Conservation (phyloP, 1,284 basidiomycete species). For the Mycena sp. region DNA sequence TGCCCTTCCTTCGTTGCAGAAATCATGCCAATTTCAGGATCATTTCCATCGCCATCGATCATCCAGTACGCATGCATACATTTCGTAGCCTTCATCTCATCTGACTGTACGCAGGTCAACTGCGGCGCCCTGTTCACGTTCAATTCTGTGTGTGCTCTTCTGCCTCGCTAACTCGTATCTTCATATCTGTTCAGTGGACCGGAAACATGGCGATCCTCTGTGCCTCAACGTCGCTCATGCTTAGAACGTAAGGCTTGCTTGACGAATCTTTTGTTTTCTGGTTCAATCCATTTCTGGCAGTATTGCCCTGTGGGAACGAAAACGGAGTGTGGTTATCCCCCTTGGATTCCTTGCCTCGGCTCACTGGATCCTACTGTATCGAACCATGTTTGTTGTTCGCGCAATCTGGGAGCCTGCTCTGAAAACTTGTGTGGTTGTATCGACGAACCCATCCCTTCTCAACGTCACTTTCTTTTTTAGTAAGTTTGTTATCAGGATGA, state of each 20-base stretch:
- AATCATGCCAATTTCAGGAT: constrained; percentile 50
- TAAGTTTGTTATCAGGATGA: constrained; percentile 44
- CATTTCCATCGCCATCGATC: constrained; percentile 61
- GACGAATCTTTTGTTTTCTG: neutral
- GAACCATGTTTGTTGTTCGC: constrained; percentile 72
- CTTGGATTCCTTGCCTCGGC: constrained; percentile 64
- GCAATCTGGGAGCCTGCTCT: constrained; percentile 57
- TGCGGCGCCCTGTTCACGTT: constrained; percentile 73
- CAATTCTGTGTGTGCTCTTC: constrained; percentile 60
- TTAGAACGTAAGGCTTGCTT: constrained; percentile 63
- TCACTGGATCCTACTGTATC: constrained; percentile 73
- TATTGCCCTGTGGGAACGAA: constrained; percentile 75
- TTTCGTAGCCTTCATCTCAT: neutral
- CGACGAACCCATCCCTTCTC: constrained; percentile 63
- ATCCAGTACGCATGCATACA: constrained; percentile 46
- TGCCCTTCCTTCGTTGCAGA: neutral
- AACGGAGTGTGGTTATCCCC: constrained; percentile 55
- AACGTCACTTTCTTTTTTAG: constrained; percentile 76
- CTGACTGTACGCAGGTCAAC: constrained; percentile 61
- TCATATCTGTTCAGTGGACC: constrained; percentile 53
- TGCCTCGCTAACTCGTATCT: neutral
- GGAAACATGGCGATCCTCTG: constrained; percentile 72
- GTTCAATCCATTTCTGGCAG: constrained; percentile 43
- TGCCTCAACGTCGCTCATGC: constrained; percentile 74
- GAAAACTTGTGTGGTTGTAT: constrained; percentile 57